A percentile compares a stretch with the other conserved stretches of the same genome.
These are phyloP conservation scores for Phylloporus rhodoxanthus DNA, from an alignment of 768 basidiomycete species.

Conservation along the genomic window DNA sequence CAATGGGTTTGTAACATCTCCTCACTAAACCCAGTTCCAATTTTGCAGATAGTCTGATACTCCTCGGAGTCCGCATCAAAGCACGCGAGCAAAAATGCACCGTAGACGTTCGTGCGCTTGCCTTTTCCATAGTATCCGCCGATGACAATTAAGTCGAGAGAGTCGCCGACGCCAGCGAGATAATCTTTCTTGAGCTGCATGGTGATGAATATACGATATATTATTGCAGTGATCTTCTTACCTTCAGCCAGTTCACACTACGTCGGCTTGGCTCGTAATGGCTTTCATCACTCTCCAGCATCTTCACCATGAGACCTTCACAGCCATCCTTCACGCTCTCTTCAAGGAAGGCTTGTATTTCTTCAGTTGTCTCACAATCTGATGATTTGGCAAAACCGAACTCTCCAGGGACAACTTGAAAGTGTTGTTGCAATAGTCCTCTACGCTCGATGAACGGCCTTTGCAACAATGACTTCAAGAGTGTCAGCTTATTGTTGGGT, in stretches of 20 bases:
- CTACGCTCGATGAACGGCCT: slow-evolving; percentile 72
- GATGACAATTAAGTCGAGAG: slow-evolving; percentile 94
- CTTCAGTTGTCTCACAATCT: slow-evolving; percentile 84
- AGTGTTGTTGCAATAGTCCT: slow-evolving; percentile 69
- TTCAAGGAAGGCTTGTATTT: slow-evolving; percentile 91
- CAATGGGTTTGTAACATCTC: slow-evolving; percentile 79
- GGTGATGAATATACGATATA: not conserved
- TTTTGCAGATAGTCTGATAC: slow-evolving; percentile 97
- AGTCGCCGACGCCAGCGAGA: slow-evolving; percentile 92
- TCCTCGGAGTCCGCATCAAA: slow-evolving; percentile 92
- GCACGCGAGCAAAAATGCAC: slow-evolving; percentile 95
- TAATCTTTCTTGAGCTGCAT: slow-evolving; percentile 96
- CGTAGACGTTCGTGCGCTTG: slow-evolving; percentile 95
- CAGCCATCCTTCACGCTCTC: slow-evolving; percentile 97
- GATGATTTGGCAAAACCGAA: slow-evolving; percentile 91
- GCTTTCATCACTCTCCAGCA: slow-evolving; percentile 87
- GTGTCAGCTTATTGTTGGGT: slow-evolving; percentile 1
- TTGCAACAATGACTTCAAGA: slow-evolving; percentile 70
- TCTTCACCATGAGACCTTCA: slow-evolving; percentile 99
- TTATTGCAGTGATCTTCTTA: slow-evolving; percentile 25
- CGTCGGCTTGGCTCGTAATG: slow-evolving; percentile 93
- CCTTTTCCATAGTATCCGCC: slow-evolving; percentile 97
- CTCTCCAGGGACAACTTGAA: slow-evolving; percentile 77
- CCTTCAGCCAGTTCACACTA: slow-evolving; percentile 98
- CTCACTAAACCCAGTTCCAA: slow-evolving; percentile 97